Evolutionary conservation across 2,329 filamentous ascomycete genomes (phyloP).

Genomic region (Pestalotiopsis sp.): DNA sequence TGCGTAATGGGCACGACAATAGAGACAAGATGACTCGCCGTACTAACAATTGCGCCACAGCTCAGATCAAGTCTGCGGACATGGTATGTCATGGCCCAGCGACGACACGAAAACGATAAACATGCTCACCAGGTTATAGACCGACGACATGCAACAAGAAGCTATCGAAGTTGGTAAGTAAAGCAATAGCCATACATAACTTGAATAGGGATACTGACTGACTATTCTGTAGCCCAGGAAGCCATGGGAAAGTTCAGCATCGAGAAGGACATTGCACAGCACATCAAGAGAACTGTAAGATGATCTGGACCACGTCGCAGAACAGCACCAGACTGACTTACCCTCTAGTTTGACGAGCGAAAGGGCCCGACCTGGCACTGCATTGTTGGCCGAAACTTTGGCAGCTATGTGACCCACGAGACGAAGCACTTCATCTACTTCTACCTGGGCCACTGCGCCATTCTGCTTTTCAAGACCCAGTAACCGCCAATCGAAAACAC

Average conservation of each 20-base stretch:
- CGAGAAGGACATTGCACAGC: conserved; percentile 54
- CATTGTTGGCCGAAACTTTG: conserved; percentile 97
- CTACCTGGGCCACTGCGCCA: conserved; percentile 97
- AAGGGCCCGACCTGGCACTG: conserved; percentile 99
- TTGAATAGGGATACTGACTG: neutral
- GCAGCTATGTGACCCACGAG: conserved; percentile 98
- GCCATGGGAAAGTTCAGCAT: conserved; percentile 66
- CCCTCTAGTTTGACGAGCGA: conserved; percentile 82
- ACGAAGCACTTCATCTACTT: conserved; percentile 99
- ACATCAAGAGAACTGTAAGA: conserved; percentile 40
- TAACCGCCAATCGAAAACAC: conserved; percentile 47
- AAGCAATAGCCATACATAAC: conserved; percentile 16
- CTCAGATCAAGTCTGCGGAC: conserved; percentile 96
- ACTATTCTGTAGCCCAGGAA: conserved; percentile 53
- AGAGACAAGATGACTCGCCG: neutral
- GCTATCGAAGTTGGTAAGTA: conserved; percentile 91
- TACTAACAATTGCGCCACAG: conserved; percentile 48
- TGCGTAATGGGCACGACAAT: conserved; percentile 21
- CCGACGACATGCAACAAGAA: conserved; percentile 96
- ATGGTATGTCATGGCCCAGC: conserved; percentile 69
- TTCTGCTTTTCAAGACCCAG: conserved; percentile 98
- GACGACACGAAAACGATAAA: neutral
- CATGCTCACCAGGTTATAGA: conserved; percentile 59
- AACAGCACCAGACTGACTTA: conserved; percentile 1
- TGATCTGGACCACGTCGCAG: neutral